A percentile compares a stretch with the other conserved stretches of the same genome.
Conservation (phyloP, 2,329 filamentous ascomycete species). For the Xylaria sp. region DNA sequence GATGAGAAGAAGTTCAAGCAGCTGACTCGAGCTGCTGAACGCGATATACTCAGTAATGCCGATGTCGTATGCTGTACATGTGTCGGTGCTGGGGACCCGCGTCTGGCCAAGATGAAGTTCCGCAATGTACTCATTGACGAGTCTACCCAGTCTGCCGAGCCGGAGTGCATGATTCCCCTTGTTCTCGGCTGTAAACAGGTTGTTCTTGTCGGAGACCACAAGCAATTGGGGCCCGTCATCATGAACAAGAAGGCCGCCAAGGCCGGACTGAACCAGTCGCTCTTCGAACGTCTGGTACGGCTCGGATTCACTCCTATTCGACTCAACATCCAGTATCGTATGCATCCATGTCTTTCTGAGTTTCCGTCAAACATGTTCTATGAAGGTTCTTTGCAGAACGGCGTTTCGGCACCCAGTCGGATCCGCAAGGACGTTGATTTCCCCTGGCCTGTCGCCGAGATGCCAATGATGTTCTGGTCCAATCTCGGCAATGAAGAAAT, state of each 20-base stretch:
- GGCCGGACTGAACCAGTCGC: constrained; percentile 95
- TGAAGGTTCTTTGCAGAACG: constrained; percentile 95
- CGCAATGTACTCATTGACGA: constrained; percentile 98
- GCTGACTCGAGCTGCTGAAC: constrained; percentile 90
- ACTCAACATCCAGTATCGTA: constrained; percentile 96
- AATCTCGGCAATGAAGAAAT: constrained; percentile 98
- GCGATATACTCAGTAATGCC: constrained; percentile 92
- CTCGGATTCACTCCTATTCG: constrained; percentile 91
- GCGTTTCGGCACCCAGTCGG: constrained; percentile 88
- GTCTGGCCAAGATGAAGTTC: constrained; percentile 97
- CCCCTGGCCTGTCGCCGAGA: constrained; percentile 93
- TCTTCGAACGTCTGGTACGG: constrained; percentile 95
- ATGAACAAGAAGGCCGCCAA: constrained; percentile 99
- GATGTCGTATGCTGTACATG: constrained; percentile 99
- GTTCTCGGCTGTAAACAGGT: constrained; percentile 98
- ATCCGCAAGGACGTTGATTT: constrained; percentile 95
- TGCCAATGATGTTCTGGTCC: constrained; percentile 99
- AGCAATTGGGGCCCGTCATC: constrained; percentile 96
- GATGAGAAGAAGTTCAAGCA: constrained; percentile 99
- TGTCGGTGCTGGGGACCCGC: constrained; percentile 94
- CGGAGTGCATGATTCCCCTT: constrained; percentile 98
- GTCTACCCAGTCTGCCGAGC: constrained; percentile 96
- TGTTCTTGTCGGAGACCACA: constrained; percentile 97
- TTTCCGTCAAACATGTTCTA: constrained; percentile 99
- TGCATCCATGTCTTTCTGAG: constrained; percentile 97